phyloP scores from a whole-genome alignment of 495 filamentous ascomycete species.

The Penicillium goetzii region DNA sequence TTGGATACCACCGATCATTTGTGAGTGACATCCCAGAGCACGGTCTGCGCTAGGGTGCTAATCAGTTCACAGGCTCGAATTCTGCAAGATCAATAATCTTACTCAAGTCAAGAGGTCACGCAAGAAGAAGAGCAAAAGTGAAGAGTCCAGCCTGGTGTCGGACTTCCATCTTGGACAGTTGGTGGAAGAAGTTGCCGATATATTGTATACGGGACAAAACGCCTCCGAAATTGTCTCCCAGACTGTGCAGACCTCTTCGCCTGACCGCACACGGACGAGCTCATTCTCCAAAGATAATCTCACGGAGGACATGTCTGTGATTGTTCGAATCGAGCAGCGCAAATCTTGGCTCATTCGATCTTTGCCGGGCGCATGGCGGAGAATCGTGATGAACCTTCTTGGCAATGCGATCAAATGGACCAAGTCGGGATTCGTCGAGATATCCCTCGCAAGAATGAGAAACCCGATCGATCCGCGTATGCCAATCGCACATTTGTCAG shows the following conservation, averaged over 20 bases:
- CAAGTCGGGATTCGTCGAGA: slow-evolving; percentile 58
- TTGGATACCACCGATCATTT: slow-evolving; percentile 73
- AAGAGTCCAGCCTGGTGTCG: slow-evolving; percentile 27
- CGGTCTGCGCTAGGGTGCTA: neutral
- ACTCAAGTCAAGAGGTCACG: slow-evolving; percentile 15
- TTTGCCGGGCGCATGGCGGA: slow-evolving; percentile 63
- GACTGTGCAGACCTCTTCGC: slow-evolving; percentile 6
- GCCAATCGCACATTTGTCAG: slow-evolving; percentile 44
- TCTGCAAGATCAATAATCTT: slow-evolving; percentile 58
- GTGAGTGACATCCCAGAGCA: slow-evolving; percentile 2
- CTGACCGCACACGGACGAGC: neutral
- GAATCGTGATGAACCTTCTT: slow-evolving; percentile 73
- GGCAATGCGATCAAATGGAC: slow-evolving; percentile 76
- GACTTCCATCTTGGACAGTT: slow-evolving; percentile 52
- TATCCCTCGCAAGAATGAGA: slow-evolving; percentile 50
- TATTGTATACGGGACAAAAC: slow-evolving; percentile 55
- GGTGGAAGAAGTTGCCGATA: slow-evolving; percentile 63
- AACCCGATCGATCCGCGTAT: slow-evolving; percentile 21
- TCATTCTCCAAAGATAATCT: neutral
- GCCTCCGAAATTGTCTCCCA: slow-evolving; percentile 6
- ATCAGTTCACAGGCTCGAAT: slow-evolving; percentile 48
- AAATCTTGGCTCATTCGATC: slow-evolving; percentile 58
- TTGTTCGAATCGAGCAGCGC: slow-evolving; percentile 58
- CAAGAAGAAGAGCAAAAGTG: slow-evolving; percentile 5
- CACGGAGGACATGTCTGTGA: slow-evolving; percentile 44